A percentile compares a stretch with the other conserved stretches of the same genome.
Conservation (phyloP, 352 stramenopile genomes). For the Phytophthora tentaculata region DNA sequence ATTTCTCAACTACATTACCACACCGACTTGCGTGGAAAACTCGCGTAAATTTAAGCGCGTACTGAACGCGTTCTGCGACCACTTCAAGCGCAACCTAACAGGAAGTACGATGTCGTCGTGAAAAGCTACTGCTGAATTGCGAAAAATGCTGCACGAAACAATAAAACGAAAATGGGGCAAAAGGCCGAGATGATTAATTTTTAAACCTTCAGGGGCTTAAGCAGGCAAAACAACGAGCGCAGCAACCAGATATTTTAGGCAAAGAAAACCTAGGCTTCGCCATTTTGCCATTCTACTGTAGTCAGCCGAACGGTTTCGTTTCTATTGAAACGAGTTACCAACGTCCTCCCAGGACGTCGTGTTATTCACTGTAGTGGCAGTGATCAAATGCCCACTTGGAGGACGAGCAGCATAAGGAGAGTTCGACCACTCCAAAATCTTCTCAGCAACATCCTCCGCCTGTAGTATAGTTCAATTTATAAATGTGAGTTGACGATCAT, state of each 20-base stretch:
- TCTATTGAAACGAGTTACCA: constrained; percentile 75
- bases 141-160: not conserved
- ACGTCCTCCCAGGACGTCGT: constrained; percentile 68
- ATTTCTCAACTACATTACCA: constrained; percentile 67
- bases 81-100: constrained; percentile 70
- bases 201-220: too few relatives aligned
- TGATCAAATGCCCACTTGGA: constrained; percentile 72
- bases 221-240: too few relatives aligned
- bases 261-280: constrained; percentile 9
- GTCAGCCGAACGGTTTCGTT: constrained; percentile 3
- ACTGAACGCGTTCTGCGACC: constrained; percentile 76
- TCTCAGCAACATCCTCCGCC: constrained; percentile 73
- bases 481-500: not conserved
- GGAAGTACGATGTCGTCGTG: constrained; percentile 21
- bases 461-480: constrained; percentile 19
- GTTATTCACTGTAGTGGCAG: constrained; percentile 65
- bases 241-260: constrained; percentile 22
- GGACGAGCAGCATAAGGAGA: constrained; percentile 47
- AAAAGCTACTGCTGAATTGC: not conserved
- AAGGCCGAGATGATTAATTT: too few relatives aligned
- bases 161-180: not conserved
- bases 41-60: constrained; percentile 83
- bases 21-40: constrained; percentile 71
- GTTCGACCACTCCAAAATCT: constrained; percentile 79
- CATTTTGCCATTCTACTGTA: constrained; percentile 9